Conservation (phyloP, 2,329 filamentous ascomycete species). For the Anthostomella pinea region DNA sequence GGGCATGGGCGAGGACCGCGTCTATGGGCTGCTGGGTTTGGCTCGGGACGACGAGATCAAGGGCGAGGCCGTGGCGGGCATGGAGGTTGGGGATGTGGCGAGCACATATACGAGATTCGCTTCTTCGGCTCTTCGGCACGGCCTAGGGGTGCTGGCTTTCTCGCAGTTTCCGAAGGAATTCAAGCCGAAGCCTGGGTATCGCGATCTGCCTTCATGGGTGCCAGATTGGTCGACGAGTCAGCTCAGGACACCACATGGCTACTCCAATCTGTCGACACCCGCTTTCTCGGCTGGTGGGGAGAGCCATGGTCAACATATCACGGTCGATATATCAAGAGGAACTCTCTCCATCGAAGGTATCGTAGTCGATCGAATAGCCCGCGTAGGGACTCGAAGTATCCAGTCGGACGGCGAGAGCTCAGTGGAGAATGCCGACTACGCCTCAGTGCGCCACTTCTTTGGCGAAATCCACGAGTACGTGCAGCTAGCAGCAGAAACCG, state of each 20-base stretch:
- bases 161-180: conserved; percentile 23
- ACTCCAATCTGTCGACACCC: conserved; percentile 20
- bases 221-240: conserved; percentile 31
- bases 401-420: not conserved
- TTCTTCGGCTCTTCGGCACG: conserved; percentile 20
- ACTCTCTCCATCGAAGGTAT: conserved; percentile 20
- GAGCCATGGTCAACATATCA: not conserved
- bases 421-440: conserved; percentile 20
- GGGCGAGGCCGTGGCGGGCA: conserved; percentile 7
- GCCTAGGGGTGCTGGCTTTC: conserved; percentile 30
- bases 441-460: conserved; percentile 21
- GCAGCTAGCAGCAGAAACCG: conserved; percentile 3
- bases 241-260: conserved; percentile 24
- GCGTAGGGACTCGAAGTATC: conserved; percentile 19
- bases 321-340: conserved; percentile 6
- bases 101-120: conserved; percentile 13
- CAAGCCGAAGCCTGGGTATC: conserved; percentile 18
- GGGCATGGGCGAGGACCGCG: conserved; percentile 28
- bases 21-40: conserved; percentile 33
- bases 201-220: conserved; percentile 34
- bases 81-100: conserved; percentile 9
- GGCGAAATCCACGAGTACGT: conserved; percentile 26
- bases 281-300: conserved; percentile 24
- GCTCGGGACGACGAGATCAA: conserved; percentile 18
- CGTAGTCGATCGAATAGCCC: conserved; percentile 19